Percentiles rank a stretch among this genome's conserved stretches.
Conservation (phyloP, 2,329 filamentous ascomycete species). For the Orbilia oligospora region DNA sequence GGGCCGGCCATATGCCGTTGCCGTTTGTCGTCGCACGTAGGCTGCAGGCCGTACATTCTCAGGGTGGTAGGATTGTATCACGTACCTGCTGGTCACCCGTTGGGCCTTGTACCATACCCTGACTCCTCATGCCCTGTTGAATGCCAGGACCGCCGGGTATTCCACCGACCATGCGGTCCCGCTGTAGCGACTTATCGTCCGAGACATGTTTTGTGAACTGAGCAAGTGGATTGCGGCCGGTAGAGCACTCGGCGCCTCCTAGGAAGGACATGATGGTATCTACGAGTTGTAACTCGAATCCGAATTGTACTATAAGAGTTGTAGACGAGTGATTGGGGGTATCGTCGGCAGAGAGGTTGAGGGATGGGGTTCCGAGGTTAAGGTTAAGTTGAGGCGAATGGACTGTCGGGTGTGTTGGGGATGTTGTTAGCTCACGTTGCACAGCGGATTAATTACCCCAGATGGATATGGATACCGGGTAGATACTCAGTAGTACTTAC, state of each 20-base stretch:
- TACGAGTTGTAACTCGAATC: slow-evolving; percentile 12
- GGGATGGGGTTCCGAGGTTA: slow-evolving; percentile 36
- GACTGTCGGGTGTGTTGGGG: slow-evolving; percentile 52
- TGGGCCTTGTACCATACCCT: slow-evolving; percentile 57
- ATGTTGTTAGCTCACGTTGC: slow-evolving; percentile 33
- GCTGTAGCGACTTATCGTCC: slow-evolving; percentile 93
- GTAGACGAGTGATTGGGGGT: background rate
- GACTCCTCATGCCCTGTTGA: slow-evolving; percentile 56
- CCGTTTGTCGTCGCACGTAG: background rate
- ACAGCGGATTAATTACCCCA: background rate
- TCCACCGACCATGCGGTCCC: slow-evolving; percentile 85
- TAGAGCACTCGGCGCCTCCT: slow-evolving; percentile 95
- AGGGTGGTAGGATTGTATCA: background rate
- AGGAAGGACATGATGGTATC: slow-evolving; percentile 85
- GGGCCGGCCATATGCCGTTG: background rate
- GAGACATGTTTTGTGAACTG: slow-evolving; percentile 98
- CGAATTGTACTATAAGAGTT: background rate
- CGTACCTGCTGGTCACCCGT: slow-evolving; percentile 65
- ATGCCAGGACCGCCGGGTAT: slow-evolving; percentile 75
- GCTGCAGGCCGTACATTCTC: background rate
- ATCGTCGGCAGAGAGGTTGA: slow-evolving; percentile 2
- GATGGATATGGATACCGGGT: background rate
- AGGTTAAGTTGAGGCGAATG: slow-evolving; percentile 10
- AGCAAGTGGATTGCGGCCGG: slow-evolving; percentile 92
- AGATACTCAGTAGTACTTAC: slow-evolving; percentile 3